Conservation (phyloP, 2,329 filamentous ascomycete species). For the Didymella arachidicola region DNA sequence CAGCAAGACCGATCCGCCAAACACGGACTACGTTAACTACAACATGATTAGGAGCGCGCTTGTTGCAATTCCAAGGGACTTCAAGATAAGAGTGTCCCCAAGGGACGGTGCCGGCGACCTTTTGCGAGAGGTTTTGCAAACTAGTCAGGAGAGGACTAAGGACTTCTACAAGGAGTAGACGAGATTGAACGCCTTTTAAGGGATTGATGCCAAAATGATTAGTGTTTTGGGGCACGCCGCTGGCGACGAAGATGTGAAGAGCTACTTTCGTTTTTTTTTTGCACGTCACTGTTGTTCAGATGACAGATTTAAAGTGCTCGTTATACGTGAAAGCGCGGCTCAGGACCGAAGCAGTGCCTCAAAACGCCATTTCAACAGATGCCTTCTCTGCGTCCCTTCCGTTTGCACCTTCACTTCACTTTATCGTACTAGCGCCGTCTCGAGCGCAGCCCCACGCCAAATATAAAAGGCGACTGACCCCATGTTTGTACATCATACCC, state of each 20-base stretch:
- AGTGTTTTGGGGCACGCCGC: not conserved
- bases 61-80: not conserved
- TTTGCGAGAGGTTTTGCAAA: not conserved
- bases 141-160: not conserved
- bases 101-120: not conserved
- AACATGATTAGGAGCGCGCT: not conserved
- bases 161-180: not conserved
- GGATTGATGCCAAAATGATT: not conserved
- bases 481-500: not conserved
- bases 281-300: not conserved
- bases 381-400: not conserved
- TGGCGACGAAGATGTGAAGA: not conserved
- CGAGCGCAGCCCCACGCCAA: not conserved
- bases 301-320: not conserved
- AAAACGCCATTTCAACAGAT: not conserved
- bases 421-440: not conserved
- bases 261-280: not conserved
- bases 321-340: not conserved
- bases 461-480: not conserved
- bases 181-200: not conserved
- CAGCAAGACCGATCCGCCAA: not conserved
- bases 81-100: not conserved
- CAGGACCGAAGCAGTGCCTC: not conserved
- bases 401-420: conserved; percentile 9
- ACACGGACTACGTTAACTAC: not conserved